Conservation (phyloP, 1,139 yeast genomes). For the Candida buenavistaensis region DNA sequence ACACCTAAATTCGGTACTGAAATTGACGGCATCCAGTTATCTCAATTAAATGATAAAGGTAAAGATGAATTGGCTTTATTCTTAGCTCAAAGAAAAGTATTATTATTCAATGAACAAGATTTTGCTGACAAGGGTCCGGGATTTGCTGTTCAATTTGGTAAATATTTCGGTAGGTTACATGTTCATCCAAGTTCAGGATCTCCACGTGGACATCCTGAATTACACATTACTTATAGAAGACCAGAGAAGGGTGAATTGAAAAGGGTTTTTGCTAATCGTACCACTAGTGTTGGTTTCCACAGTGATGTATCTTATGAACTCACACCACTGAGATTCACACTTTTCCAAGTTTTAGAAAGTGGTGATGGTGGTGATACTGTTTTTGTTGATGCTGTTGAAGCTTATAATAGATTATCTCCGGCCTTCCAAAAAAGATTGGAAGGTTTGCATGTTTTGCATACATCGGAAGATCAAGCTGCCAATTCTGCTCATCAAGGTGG, state of each 20-base stretch:
- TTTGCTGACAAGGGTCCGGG: constrained; percentile 31
- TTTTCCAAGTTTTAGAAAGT: constrained; percentile 33
- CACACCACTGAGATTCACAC: constrained; percentile 31
- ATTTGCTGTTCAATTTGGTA: constrained; percentile 28
- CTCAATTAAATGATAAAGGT: constrained; percentile 30
- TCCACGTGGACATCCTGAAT: constrained; percentile 28
- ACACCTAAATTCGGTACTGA: constrained; percentile 37
- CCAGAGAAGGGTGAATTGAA: constrained; percentile 26
- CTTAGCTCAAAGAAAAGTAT: constrained; percentile 33
- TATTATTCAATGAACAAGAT: constrained; percentile 32
- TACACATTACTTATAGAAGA: constrained; percentile 30
- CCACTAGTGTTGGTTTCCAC: constrained; percentile 25
- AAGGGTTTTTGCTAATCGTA: constrained; percentile 19
- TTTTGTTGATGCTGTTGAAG: constrained; percentile 32
- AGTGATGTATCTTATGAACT: constrained; percentile 34
- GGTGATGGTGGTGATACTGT: constrained; percentile 38
- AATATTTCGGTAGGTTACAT: constrained; percentile 33
- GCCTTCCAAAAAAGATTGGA: constrained; percentile 27
- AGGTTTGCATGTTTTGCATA: constrained; percentile 52
- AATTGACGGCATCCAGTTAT: constrained; percentile 31
- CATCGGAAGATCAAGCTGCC: constrained; percentile 65
- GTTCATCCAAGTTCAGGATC: constrained; percentile 31
- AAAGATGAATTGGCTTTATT: constrained; percentile 34
- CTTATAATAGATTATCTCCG: constrained; percentile 33
- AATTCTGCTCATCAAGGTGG: constrained; percentile 44